Percentiles rank a stretch among this genome's conserved stretches.
Evolutionary conservation across 495 filamentous ascomycete species (phyloP).

Genomic region (Penicillium lividum): DNA sequence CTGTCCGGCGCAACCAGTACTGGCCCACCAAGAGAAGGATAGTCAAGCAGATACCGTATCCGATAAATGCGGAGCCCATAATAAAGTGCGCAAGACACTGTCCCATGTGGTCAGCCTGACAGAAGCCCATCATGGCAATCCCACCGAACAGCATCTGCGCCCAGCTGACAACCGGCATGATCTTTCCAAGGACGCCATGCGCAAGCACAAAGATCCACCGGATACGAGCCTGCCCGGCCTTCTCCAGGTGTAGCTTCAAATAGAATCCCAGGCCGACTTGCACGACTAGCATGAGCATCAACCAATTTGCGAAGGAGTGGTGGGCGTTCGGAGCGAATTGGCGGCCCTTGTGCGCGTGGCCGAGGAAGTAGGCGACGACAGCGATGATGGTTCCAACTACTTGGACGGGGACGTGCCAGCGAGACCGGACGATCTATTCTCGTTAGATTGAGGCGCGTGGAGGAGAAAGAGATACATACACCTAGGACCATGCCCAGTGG

Average conservation of each 20-base stretch:
- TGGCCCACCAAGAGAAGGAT: conserved; percentile 88
- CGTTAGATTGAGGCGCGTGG: background rate
- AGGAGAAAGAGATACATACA: conserved; percentile 48
- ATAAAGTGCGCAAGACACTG: conserved; percentile 98
- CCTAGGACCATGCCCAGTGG: conserved; percentile 95
- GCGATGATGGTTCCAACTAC: conserved; percentile 72
- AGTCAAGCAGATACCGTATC: conserved; percentile 84
- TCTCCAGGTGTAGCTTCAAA: conserved; percentile 83
- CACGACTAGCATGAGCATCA: conserved; percentile 74
- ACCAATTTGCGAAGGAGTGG: conserved; percentile 70
- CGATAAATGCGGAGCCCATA: conserved; percentile 97
- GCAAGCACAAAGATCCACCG: conserved; percentile 67
- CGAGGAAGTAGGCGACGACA: conserved; percentile 83
- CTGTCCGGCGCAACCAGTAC: conserved; percentile 78
- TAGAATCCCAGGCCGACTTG: conserved; percentile 86
- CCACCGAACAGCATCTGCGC: conserved; percentile 96
- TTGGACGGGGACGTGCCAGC: conserved; percentile 94
- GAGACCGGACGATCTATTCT: conserved; percentile 75
- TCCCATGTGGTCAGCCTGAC: conserved; percentile 83
- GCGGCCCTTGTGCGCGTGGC: conserved; percentile 85
- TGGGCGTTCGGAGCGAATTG: conserved; percentile 86
- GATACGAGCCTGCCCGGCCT: conserved; percentile 76
- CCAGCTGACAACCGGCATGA: conserved; percentile 85
- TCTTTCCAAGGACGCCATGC: conserved; percentile 83
- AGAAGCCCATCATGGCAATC: conserved; percentile 92